Evolutionary conservation across 2,329 filamentous ascomycete species (phyloP).

Genomic region (Coleophoma eucalyptorum): DNA sequence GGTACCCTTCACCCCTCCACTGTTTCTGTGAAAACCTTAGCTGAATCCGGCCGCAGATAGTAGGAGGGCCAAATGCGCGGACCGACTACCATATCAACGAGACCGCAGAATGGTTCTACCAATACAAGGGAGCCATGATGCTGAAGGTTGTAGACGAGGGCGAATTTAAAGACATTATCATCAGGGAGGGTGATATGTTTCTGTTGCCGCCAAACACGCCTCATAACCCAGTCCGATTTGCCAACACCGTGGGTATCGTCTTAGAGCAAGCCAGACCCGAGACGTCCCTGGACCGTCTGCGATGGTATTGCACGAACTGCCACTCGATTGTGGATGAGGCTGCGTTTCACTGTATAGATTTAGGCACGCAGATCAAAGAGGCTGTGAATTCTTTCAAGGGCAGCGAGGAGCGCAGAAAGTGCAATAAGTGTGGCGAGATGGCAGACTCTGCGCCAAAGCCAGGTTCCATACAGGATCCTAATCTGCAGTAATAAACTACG

Average conservation of each 20-base stretch:
- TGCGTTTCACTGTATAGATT: conserved; percentile 80
- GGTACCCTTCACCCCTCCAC: conserved; percentile 37
- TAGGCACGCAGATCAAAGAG: conserved; percentile 91
- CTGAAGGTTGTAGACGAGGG: conserved; percentile 81
- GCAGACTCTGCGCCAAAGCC: conserved; percentile 66
- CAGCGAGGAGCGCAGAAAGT: conserved; percentile 68
- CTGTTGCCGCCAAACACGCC: conserved; percentile 91
- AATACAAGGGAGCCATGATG: conserved; percentile 88
- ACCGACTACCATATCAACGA: conserved; percentile 99
- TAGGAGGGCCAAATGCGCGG: conserved; percentile 91
- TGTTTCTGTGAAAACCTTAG: too few relatives aligned
- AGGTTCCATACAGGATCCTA: conserved; percentile 57
- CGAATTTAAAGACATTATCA: conserved; percentile 78
- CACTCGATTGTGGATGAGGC: conserved; percentile 76
- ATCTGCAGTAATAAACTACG: conserved; percentile 29
- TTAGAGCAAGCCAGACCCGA: conserved; percentile 79
- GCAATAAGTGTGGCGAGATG: conserved; percentile 70
- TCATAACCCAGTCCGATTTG: conserved; percentile 92
- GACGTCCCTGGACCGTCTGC: conserved; percentile 69
- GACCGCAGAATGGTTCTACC: conserved; percentile 97
- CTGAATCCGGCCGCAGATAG: conserved; percentile 48
- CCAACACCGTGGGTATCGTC: conserved; percentile 89
- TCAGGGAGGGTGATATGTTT: conserved; percentile 92
- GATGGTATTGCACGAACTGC: conserved; percentile 84
- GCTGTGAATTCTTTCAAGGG: conserved; percentile 79